Conservation (phyloP, 2,329 filamentous ascomycete genomes). For the Ophiostoma fasciatum region DNA sequence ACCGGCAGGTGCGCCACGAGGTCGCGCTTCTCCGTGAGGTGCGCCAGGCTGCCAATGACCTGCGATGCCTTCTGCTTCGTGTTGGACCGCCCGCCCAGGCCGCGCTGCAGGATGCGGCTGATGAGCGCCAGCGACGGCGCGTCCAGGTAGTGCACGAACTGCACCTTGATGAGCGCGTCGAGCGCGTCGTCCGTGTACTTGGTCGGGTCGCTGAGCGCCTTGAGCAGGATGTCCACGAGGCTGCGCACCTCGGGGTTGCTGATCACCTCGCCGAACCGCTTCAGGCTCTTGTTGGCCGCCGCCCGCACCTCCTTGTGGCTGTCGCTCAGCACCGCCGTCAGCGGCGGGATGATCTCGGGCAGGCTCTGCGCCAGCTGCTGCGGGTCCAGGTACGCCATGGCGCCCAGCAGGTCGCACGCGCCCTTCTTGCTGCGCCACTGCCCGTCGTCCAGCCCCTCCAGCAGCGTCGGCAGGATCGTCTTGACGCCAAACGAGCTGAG, state of each 20-base stretch:
- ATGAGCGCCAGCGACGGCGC: constrained; percentile 89
- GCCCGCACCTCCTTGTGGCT: constrained; percentile 93
- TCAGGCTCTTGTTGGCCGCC: constrained; percentile 87
- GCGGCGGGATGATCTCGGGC: constrained; percentile 89
- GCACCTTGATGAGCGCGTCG: constrained; percentile 92
- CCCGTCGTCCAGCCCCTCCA: constrained; percentile 83
- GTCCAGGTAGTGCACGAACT: constrained; percentile 96
- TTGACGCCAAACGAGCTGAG: constrained; percentile 94
- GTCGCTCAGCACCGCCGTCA: constrained; percentile 89
- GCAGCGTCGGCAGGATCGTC: constrained; percentile 76
- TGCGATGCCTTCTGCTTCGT: constrained; percentile 95
- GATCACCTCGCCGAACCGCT: constrained; percentile 97
- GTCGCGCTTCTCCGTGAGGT: constrained; percentile 92
- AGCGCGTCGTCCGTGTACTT: constrained; percentile 93
- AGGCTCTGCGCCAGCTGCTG: constrained; percentile 85
- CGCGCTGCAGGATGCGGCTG: constrained; percentile 87
- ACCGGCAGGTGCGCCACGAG: constrained; percentile 83
- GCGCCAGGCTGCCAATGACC: constrained; percentile 93
- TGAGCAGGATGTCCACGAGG: constrained; percentile 79
- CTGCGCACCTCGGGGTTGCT: constrained; percentile 94
- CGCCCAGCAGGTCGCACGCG: constrained; percentile 87
- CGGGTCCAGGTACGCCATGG: constrained; percentile 96
- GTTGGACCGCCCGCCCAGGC: constrained; percentile 75
- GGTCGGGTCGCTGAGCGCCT: constrained; percentile 91
- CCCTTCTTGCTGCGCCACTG: constrained; percentile 99